Percentiles rank a stretch among this genome's conserved stretches.
phyloP scores from a whole-genome alignment of 208 protist genomes.

The Tetramitus jugosus region DNA sequence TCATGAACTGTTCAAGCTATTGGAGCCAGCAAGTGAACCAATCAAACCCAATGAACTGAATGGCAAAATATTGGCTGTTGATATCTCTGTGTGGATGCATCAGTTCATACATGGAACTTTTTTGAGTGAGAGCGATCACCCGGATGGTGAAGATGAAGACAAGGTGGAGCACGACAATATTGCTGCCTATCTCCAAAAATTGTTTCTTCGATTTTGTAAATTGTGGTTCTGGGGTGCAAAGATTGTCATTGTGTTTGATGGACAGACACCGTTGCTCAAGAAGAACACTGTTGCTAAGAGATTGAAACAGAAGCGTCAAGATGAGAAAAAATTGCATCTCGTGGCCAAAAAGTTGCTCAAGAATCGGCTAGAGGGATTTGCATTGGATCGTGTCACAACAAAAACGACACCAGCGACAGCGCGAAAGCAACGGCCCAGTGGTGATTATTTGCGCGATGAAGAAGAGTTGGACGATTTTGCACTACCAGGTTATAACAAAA shows the following conservation, averaged over 20 bases:
- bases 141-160: not conserved
- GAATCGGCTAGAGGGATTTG: not conserved
- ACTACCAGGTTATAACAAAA: not conserved
- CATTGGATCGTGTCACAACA: not conserved
- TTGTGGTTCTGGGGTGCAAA: conserved; percentile 33
- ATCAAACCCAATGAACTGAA: conserved; percentile 7
- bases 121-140: not conserved
- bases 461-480: not conserved
- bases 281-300: conserved; percentile 22
- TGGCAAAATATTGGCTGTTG: conserved; percentile 29
- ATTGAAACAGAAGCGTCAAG: not conserved
- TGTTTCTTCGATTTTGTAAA: conserved; percentile 29
- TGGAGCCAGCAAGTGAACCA: not conserved
- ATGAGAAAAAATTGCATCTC: not conserved
- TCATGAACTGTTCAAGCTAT: conserved; percentile 25
- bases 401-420: not conserved
- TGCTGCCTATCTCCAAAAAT: not conserved
- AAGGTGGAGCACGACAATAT: not conserved
- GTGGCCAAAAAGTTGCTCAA: conserved; percentile 1
- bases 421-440: not conserved
- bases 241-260: conserved; percentile 36
- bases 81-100: conserved; percentile 31
- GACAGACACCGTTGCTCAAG: conserved; percentile 25
- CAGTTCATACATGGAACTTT: conserved; percentile 17
- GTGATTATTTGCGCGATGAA: not conserved